Evolutionary conservation across 2,329 filamentous ascomycete species (phyloP).

Genomic region (Stachybotrys chartarum): DNA sequence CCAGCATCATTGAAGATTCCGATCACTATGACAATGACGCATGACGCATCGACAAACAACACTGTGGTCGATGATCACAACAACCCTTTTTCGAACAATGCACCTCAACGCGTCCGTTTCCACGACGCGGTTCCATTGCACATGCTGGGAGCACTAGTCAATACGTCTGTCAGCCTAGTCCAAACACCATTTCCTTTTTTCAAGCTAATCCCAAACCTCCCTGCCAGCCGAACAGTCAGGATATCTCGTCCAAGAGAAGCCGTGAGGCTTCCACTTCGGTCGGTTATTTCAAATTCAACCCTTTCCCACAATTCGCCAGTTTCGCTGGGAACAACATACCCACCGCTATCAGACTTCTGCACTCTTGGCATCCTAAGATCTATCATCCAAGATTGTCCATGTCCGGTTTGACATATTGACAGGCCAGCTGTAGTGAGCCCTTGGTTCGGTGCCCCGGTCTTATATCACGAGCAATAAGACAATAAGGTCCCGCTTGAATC

Average conservation of each 20-base stretch:
- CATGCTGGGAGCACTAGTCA: not conserved
- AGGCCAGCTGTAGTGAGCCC: not conserved
- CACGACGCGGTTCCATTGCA: not conserved
- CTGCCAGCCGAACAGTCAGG: not conserved
- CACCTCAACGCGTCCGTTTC: not conserved
- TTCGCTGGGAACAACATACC: not conserved
- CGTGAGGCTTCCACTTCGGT: not conserved
- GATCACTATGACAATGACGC: not conserved
- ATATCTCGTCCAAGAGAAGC: not conserved
- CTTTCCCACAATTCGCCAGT: not conserved
- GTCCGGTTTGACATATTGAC: not conserved
- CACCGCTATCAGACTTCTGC: not conserved
- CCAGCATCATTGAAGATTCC: not conserved
- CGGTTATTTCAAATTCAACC: not conserved
- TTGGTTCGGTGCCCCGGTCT: not conserved
- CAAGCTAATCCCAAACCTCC: not conserved
- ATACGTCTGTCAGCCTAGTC: not conserved
- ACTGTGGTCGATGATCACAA: no score
- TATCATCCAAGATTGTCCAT: not conserved
- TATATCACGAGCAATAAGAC: not conserved
- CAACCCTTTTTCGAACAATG: no score
- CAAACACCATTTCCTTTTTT: not conserved
- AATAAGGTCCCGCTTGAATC: not conserved
- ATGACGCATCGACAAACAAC: no score
- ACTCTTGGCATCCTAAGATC: not conserved